Percentiles rank a stretch among this genome's conserved stretches.
Conservation (phyloP, 257 asterid species). For the Solanum pinnatisectum region DNA sequence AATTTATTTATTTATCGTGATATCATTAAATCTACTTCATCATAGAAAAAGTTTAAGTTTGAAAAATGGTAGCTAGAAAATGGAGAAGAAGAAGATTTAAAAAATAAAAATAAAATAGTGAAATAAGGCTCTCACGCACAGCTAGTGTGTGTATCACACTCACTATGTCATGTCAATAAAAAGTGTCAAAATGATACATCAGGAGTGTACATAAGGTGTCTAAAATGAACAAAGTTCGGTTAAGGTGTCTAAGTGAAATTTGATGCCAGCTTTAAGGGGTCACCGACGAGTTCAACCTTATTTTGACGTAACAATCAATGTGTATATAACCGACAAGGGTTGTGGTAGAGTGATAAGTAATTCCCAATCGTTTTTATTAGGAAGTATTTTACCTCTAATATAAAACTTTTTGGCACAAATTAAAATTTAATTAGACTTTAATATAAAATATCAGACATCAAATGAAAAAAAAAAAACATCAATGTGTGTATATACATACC, state of each 20-base stretch:
- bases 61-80: no score
- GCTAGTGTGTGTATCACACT: neutral
- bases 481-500: neutral
- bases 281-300: neutral
- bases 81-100: no score
- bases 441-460: no score
- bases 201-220: neutral
- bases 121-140: neutral
- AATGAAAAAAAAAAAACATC: no score
- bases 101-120: no score
- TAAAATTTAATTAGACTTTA: no score
- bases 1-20: no score
- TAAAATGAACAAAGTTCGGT: no score
- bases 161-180: neutral
- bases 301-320: neutral
- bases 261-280: neutral
- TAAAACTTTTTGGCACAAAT: rapidly evolving
- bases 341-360: neutral
- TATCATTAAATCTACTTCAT: no score
- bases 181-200: neutral
- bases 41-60: no score
- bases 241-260: neutral
- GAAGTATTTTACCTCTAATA: no score
- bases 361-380: no score
- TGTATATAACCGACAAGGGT: neutral